Evolutionary conservation across 1,139 yeast species (phyloP), one percentile per base, ranked within the genome.

Genomic region (Kurtzmaniella quercitrusa): DNA sequence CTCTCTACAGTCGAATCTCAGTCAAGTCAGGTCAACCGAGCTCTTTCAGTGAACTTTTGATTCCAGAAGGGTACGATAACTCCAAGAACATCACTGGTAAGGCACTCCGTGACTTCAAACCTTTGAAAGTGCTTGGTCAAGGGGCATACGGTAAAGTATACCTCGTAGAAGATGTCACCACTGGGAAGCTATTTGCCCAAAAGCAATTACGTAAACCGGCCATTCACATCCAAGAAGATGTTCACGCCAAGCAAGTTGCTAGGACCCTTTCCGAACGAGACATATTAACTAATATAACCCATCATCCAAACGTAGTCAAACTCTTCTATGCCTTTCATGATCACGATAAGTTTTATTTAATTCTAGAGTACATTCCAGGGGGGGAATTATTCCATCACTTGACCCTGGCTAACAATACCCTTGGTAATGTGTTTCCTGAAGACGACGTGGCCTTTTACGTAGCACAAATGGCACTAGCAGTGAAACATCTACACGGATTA

Each of bases 251-350:
- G 17, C 60, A 56, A 31, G 56, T 60, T 3, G 50, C 81, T 52
- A 70, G 88, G 50, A 84, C 93, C 1, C 75, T 83, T 54, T 80
- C 86, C 2, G 95, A 87, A 58, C 70, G 88, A 41, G 77, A 82
- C 5, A 86, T 87, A 37, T 59, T 87, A 43, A 82, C 87, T 39
- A 75, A 79, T 31, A 63, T 65, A 25, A 78, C 85, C 29, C 77
- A 63, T 43, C 69, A 65, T 44, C 60, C 59, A 7, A 65, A 65
- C 46, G 63, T 65, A 15, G 70, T 65, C 40, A 64, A 64, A 48
- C 50, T 65, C 27, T 64, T 62, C 43, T 64, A 64, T 47, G 70
- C 70, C 2, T 53, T 65, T 17, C 70, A 65, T 47, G 70, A 65
- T 48, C 50, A 55, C 12, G 61, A 65, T 46, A 64, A 61, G 46